A percentile compares a stretch with the other conserved stretches of the same genome.
Conservation (phyloP, 176 grass and related monocot genomes). For the Miscanthus lutarioriparius region DNA sequence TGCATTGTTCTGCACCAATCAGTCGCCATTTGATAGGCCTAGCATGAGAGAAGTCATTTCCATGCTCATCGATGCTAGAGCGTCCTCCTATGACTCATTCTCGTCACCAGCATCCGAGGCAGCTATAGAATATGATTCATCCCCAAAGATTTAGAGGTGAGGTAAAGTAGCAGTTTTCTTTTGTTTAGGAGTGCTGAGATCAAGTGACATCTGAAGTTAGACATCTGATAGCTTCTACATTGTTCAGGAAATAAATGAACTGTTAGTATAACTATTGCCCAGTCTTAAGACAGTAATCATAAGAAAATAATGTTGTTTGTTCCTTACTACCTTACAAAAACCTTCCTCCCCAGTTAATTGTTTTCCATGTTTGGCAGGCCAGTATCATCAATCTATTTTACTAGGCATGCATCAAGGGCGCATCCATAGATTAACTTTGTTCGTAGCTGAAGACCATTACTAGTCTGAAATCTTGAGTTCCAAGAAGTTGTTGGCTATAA, state of each 20-base stretch:
- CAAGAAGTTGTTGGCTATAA: constrained; percentile 21
- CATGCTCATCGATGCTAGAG: constrained; percentile 85
- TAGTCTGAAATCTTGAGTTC: background rate
- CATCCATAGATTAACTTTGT: background rate
- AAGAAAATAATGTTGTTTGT: background rate
- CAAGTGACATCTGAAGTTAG: background rate
- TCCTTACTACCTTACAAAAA: background rate
- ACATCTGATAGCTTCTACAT: background rate
- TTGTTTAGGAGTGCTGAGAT: background rate
- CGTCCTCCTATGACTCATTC: constrained; percentile 50
- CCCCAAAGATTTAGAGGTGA: constrained; percentile 41
- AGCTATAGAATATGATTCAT: constrained; percentile 30
- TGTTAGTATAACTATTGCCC: background rate
- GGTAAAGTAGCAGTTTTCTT: constrained; percentile 6
- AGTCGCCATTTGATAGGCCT: constrained; percentile 84
- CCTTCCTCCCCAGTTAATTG: background rate
- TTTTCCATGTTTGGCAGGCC: constrained; percentile 25
- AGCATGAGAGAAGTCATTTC: constrained; percentile 93
- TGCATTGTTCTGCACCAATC: constrained; percentile 87
- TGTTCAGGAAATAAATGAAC: background rate
- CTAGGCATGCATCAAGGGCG: background rate
- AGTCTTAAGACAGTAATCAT: background rate
- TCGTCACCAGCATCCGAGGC: constrained; percentile 63
- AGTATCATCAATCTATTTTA: constrained; percentile 12
- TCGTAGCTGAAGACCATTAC: constrained; percentile 17